Base-by-base conservation (phyloP, 345 rosid genomes). In the Eucalyptus decipiens region DNA sequence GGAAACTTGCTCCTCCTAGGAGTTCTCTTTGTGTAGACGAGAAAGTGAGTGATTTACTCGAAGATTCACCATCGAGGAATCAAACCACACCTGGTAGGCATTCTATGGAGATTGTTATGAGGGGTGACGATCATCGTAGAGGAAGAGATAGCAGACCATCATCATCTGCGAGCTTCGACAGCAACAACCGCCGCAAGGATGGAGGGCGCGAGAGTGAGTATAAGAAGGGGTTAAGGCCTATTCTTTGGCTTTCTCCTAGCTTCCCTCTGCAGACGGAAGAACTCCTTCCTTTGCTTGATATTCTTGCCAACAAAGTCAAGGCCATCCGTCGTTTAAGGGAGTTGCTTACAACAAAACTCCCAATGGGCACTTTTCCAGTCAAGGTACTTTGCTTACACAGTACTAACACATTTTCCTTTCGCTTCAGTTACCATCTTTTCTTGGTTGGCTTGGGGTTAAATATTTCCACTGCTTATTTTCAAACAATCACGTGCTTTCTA, bases 311-410 rank as follows among this genome's bases (percentile, higher is more conserved):
- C 94, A 98, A 98, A 92, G 99, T 98, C 86, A 98, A 98, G 90
- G 99, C 99, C 8, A 96, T 98, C 87, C 99, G 99, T 87, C 98
- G 99, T 24, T 93, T 98, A 49, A 95, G 99, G 90, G 99, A 98
- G 89, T 93, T 98, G 89, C 96, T 98, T 48, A 97, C 99, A 13
- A 97, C 99, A 88, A 98, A 97, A 91, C 99, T 98, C 91, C 99
- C 99, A 0, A 48, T 91, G 85, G 99, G 99, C 89, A 95, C 99
- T 40, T 98, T 98, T 92, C 99, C 99, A 2, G 99, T 98, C 80
- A 98, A 98, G 98, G 99, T 96, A 94, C 72, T 90, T 86, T 87
- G 72, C 81, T 89, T 60, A 47, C 87, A 34, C 24, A 26, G 30
- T 56, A 21, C 37, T 52, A 62, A 50, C 32, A 45, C 67, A 24